These are phyloP conservation scores for Kwoniella dendrophila DNA, from an alignment of 768 basidiomycete genomes.

Conservation along the genomic window DNA sequence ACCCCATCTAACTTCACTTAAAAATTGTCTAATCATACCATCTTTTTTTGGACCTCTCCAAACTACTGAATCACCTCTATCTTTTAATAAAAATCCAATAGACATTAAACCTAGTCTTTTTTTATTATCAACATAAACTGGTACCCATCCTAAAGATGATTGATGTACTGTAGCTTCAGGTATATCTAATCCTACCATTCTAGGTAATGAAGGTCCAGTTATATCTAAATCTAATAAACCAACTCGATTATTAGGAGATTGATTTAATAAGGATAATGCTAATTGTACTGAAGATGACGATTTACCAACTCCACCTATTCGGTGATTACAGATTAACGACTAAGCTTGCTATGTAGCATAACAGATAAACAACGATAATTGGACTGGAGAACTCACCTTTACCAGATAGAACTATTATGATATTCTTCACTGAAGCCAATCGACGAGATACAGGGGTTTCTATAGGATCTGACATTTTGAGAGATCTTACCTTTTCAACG, in stretches of 20 bases:
- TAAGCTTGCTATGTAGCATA: too few species aligned
- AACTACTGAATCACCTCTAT: constrained; percentile 87
- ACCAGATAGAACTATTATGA: constrained; percentile 91
- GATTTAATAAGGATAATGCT: constrained; percentile 75
- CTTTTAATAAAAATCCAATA: constrained; percentile 90
- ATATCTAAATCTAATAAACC: constrained; percentile 94
- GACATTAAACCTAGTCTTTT: constrained; percentile 88
- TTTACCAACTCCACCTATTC: constrained; percentile 80
- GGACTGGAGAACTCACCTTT: constrained; percentile 62
- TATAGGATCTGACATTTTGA: constrained; percentile 42
- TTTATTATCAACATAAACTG: constrained; percentile 86
- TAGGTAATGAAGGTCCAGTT: constrained; percentile 90
- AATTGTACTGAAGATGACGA: constrained; percentile 93
- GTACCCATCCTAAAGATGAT: constrained; percentile 95
- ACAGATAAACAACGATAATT: too few species aligned
- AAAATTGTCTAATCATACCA: constrained; percentile 94
- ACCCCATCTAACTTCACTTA: constrained; percentile 99
- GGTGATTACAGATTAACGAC: not conserved
- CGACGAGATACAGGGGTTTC: constrained; percentile 70
- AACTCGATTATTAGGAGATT: constrained; percentile 68
- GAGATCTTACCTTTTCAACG: not conserved
- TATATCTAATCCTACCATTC: constrained; percentile 84
- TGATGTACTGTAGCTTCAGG: constrained; percentile 75
- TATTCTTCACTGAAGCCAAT: constrained; percentile 71
- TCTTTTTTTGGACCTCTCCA: constrained; percentile 99